phyloP scores from a whole-genome alignment of 1,284 basidiomycete species.

The Peniophora sp. region DNA sequence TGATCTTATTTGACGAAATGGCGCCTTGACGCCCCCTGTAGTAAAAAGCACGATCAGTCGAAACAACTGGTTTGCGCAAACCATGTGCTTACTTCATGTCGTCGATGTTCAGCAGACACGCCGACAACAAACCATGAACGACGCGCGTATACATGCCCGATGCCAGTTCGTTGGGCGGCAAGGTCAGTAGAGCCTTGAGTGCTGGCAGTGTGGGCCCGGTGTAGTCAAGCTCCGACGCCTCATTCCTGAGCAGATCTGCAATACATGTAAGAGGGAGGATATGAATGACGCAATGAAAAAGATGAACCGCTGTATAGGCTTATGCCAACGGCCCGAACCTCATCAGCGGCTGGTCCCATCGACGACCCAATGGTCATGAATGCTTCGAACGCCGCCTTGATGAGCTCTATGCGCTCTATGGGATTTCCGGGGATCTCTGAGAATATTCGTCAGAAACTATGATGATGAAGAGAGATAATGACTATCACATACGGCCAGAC shows the following conservation, averaged over 20 bases:
- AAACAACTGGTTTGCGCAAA: slow-evolving; percentile 3
- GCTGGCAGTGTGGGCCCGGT: slow-evolving; percentile 74
- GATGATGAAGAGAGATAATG: slow-evolving; percentile 12
- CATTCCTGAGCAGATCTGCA: slow-evolving; percentile 78
- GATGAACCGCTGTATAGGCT: slow-evolving; percentile 69
- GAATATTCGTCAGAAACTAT: not conserved
- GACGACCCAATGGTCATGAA: slow-evolving; percentile 59
- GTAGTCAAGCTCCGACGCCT: slow-evolving; percentile 70
- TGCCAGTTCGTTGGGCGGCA: slow-evolving; percentile 21
- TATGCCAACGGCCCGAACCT: slow-evolving; percentile 75
- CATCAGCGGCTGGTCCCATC: slow-evolving; percentile 56
- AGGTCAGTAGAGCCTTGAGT: slow-evolving; percentile 67
- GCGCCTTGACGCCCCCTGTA: slow-evolving; percentile 71
- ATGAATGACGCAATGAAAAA: not conserved
- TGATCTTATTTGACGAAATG: slow-evolving; percentile 78
- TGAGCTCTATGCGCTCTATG: slow-evolving; percentile 54
- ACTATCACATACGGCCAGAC: slow-evolving; percentile 5
- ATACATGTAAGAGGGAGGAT: not conserved
- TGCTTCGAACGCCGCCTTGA: slow-evolving; percentile 61
- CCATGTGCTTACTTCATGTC: slow-evolving; percentile 71
- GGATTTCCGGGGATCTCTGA: slow-evolving; percentile 20
- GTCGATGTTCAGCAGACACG: slow-evolving; percentile 82
- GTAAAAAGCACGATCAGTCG: slow-evolving; percentile 5
- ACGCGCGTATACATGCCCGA: slow-evolving; percentile 47
- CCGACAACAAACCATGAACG: slow-evolving; percentile 81